Evolutionary conservation across 106 monocot genomes (phyloP).

Genomic region (Vanilla planifolia): DNA sequence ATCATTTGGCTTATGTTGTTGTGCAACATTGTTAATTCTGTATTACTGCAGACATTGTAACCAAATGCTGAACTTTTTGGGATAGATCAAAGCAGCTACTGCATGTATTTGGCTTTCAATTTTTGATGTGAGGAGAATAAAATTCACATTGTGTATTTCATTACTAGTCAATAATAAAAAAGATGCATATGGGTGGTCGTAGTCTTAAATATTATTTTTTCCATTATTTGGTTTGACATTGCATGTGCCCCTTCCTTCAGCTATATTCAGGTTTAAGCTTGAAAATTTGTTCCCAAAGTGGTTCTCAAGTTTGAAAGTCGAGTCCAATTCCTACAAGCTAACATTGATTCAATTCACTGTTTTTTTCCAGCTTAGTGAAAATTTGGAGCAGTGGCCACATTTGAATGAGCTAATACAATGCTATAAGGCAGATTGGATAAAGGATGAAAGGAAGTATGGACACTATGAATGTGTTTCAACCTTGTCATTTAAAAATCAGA

Average conservation of each 20-base stretch:
- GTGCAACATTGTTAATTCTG: not conserved
- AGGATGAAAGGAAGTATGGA: slow-evolving; percentile 89
- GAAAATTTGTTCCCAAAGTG: not conserved
- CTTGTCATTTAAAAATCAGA: slow-evolving; percentile 71
- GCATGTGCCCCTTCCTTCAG: not conserved
- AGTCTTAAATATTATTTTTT: not conserved
- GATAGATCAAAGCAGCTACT: not conserved
- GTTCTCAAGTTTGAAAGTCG: not conserved
- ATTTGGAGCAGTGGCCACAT: slow-evolving; percentile 97
- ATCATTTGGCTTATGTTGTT: not conserved
- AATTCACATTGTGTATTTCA: not conserved
- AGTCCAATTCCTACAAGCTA: not conserved
- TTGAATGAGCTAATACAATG: slow-evolving; percentile 92
- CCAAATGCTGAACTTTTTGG: too few relatives aligned
- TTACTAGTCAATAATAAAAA: not conserved
- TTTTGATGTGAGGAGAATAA: not conserved
- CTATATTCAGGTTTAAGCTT: too few relatives aligned
- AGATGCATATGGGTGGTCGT: not conserved
- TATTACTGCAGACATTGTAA: too few relatives aligned
- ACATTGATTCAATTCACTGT: not conserved
- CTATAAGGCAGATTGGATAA: slow-evolving; percentile 88
- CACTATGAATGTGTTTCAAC: slow-evolving; percentile 62
- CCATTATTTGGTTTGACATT: not conserved
- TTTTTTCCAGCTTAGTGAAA: slow-evolving; percentile 70
- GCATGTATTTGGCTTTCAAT: not conserved